These are phyloP conservation scores for Pseudogymnoascus sp. DNA, from an alignment of 2,329 filamentous ascomycete species.

Conservation along the genomic window DNA sequence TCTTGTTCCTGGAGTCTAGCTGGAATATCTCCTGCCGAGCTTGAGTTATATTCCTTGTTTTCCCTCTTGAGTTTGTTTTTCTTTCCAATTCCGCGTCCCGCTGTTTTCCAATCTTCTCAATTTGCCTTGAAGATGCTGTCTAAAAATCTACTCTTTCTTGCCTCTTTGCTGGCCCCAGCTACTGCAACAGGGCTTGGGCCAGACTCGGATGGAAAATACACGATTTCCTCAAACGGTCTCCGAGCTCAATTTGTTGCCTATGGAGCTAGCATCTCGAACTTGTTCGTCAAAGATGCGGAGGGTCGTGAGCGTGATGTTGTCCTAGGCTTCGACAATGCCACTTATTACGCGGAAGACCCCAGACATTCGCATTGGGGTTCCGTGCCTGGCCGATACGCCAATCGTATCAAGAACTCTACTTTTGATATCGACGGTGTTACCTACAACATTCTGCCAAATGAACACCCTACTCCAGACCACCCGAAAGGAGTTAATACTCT, in stretches of 20 bases:
- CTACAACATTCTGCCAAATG: conserved; percentile 56
- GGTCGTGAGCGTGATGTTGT: conserved; percentile 64
- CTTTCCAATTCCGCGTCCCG: background rate
- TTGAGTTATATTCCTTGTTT: background rate
- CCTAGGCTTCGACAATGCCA: conserved; percentile 68
- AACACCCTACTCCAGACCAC: conserved; percentile 44
- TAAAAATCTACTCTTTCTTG: conserved; percentile 12
- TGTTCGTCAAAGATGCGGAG: conserved; percentile 61
- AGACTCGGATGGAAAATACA: conserved; percentile 61
- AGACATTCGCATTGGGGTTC: conserved; percentile 64
- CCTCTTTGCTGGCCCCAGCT: conserved; percentile 12
- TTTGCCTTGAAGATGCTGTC: conserved; percentile 17
- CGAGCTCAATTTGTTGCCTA: conserved; percentile 65
- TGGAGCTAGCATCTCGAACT: conserved; percentile 63
- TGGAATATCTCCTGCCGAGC: background rate
- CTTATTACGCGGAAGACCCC: conserved; percentile 56
- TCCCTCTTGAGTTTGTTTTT: background rate
- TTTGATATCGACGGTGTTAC: conserved; percentile 57
- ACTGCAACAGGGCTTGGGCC: conserved; percentile 29
- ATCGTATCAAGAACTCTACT: conserved; percentile 70
- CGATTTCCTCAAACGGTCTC: conserved; percentile 59
- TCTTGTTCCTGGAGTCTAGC: background rate
- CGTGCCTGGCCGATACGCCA: conserved; percentile 70
- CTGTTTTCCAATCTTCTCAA: background rate
- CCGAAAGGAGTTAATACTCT: conserved; percentile 55